Percentiles rank a stretch among this genome's conserved stretches.
These are phyloP conservation scores for Polygonum aviculare DNA, from an alignment of 148 eudicot genomes.

Conservation along the genomic window DNA sequence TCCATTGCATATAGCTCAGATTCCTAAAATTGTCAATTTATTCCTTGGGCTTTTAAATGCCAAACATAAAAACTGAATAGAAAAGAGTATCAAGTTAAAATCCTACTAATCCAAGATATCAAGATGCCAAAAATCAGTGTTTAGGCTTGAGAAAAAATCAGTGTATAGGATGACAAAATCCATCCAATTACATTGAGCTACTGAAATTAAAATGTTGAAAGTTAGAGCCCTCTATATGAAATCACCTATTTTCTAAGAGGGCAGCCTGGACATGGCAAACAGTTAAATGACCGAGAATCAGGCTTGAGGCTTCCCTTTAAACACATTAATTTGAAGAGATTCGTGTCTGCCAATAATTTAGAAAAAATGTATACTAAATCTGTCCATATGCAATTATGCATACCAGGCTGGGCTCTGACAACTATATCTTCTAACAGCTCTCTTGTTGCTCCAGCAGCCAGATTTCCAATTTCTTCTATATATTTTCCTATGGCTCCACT, in stretches of 20 bases:
- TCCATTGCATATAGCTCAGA: background rate
- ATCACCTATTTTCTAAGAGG: background rate
- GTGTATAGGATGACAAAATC: no score
- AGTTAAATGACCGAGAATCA: background rate
- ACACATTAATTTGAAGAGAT: background rate
- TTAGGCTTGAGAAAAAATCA: no score
- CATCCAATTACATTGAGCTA: background rate
- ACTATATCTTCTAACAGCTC: constrained; percentile 12
- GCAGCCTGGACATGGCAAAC: background rate
- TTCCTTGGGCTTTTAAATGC: background rate
- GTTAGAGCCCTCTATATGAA: background rate
- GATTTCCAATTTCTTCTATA: constrained; percentile 35
- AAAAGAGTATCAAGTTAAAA: background rate
- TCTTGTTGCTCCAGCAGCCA: constrained; percentile 20
- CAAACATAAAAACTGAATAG: background rate
- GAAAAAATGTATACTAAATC: background rate
- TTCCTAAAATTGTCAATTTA: background rate
- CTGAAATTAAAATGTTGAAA: background rate
- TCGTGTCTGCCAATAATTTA: background rate
- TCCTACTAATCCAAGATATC: background rate
- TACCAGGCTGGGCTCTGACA: background rate
- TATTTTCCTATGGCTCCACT: constrained; percentile 33
- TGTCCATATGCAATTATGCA: background rate
- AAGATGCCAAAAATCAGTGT: background rate
- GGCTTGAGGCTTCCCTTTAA: background rate